Conservation (phyloP, 2,329 filamentous ascomycete species). For the Dactylellina sp. region DNA sequence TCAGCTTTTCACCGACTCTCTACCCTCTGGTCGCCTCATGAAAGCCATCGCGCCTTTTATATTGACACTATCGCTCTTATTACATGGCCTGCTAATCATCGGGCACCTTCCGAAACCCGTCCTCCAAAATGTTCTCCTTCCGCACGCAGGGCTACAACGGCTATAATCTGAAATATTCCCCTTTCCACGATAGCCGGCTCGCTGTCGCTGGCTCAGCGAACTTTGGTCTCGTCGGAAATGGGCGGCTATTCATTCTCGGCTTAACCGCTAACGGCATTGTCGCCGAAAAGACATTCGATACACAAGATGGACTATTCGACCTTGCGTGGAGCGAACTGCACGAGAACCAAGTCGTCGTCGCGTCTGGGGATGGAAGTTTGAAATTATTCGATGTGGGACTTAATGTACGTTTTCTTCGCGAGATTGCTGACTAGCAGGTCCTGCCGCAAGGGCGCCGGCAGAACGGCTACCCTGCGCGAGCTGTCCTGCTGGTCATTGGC, state of each 20-base stretch:
- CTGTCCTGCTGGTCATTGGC: not conserved
- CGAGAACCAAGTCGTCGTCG: conserved; percentile 90
- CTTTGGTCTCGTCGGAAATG: conserved; percentile 97
- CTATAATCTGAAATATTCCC: conserved; percentile 97
- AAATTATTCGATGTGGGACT: conserved; percentile 91
- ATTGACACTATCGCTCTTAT: not conserved
- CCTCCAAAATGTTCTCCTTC: conserved; percentile 82
- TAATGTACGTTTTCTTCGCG: conserved; percentile 63
- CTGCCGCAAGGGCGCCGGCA: too few species aligned
- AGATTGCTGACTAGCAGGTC: too few species aligned
- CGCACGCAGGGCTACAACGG: conserved; percentile 94
- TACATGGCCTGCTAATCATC: conserved; percentile 11
- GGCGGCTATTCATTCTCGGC: conserved; percentile 84
- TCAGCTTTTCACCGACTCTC: not conserved
- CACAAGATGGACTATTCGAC: conserved; percentile 96
- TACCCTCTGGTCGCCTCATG: not conserved
- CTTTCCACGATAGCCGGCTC: conserved; percentile 94
- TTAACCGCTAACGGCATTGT: conserved; percentile 85
- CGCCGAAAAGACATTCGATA: conserved; percentile 92
- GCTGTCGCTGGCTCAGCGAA: conserved; percentile 92
- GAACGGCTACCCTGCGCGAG: too few species aligned
- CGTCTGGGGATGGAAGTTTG: conserved; percentile 91
- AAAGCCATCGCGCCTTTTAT: not conserved
- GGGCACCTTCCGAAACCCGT: conserved; percentile 9
- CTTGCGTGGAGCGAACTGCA: conserved; percentile 95